Evolutionary conservation across 495 filamentous ascomycete genomes (phyloP).

Genomic region (Usnea hakonensis): DNA sequence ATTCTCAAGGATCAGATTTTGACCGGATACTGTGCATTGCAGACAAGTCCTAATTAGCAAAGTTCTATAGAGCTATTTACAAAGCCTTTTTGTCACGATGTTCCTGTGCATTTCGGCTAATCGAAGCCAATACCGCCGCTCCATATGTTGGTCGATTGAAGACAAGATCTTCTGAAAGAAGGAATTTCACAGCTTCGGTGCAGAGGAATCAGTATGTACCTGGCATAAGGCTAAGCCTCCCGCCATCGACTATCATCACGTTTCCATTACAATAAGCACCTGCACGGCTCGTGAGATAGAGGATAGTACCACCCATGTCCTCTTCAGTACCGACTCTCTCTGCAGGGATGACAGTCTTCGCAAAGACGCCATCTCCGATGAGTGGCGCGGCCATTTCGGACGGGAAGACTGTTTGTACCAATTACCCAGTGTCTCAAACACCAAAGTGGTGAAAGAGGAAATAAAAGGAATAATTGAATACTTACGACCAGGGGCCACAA

Average conservation of each 20-base stretch:
- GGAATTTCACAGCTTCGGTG: neutral
- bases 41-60: too few relatives aligned
- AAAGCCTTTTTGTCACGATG: too few relatives aligned
- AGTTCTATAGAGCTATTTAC: too few relatives aligned
- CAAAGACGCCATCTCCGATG: conserved; percentile 31
- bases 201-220: conserved; percentile 33
- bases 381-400: conserved; percentile 50
- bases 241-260: conserved; percentile 52
- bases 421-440: neutral
- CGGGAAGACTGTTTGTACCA: conserved; percentile 41
- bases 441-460: conserved; percentile 5
- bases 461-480: too few relatives aligned
- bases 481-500: conserved; percentile 56
- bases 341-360: conserved; percentile 40
- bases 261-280: conserved; percentile 53
- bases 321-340: conserved; percentile 44
- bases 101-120: too few relatives aligned
- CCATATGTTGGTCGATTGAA: neutral
- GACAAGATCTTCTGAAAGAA: neutral
- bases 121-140: neutral
- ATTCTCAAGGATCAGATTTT: too few relatives aligned
- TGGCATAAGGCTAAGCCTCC: conserved; percentile 42
- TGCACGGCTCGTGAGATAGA: conserved; percentile 55
- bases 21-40: too few relatives aligned
- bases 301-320: conserved; percentile 55